Evolutionary conservation across 257 asterid genomes (phyloP).

Genomic region (Solanum etuberosum): DNA sequence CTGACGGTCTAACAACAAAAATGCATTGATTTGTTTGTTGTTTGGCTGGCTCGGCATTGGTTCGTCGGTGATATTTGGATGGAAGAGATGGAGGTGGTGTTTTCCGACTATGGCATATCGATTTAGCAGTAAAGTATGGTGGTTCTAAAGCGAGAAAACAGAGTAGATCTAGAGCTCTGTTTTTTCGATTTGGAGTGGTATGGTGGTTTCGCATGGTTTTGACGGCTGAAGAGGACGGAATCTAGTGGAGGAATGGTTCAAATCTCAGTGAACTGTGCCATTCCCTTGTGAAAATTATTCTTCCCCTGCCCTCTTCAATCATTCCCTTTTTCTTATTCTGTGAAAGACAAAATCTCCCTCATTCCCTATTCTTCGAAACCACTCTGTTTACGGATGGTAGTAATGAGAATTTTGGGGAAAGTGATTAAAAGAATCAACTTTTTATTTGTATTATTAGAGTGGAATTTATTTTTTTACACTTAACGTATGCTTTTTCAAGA

Average conservation of each 20-base stretch:
- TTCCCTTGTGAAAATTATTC: not conserved
- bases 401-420: not conserved
- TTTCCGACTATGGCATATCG: not conserved
- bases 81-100: not conserved
- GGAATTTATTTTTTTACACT: not conserved
- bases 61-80: not conserved
- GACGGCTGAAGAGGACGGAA: not conserved
- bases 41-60: not conserved
- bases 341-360: not conserved
- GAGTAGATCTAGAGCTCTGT: not conserved
- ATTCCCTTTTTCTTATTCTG: not conserved
- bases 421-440: not conserved
- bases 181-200: not conserved
- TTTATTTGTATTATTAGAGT: not conserved
- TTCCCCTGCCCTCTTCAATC: not conserved
- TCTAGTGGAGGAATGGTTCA: not conserved
- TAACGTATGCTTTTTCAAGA: not conserved
- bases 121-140: not conserved
- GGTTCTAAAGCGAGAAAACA: not conserved
- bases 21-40: not conserved
- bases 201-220: not conserved
- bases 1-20: not conserved
- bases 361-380: not conserved
- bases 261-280: not conserved
- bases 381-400: not conserved